Conservation (phyloP, 805 yeast species). For the Barnettozyma wickerhamii region DNA sequence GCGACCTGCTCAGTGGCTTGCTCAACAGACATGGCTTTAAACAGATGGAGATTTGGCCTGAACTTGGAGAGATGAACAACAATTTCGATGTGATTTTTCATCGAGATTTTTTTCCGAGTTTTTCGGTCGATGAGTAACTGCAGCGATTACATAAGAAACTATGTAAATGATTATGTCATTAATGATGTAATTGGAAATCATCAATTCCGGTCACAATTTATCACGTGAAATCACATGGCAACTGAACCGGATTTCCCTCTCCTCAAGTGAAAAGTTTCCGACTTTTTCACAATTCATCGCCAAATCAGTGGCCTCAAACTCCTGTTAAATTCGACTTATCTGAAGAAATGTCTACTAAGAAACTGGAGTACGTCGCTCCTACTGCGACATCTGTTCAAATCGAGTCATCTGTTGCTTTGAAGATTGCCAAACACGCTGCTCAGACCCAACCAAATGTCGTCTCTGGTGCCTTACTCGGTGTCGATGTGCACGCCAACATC, state of each 20-base stretch:
- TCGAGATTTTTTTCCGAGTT: background rate
- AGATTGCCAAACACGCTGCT: conserved; percentile 63
- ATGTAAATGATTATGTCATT: no score
- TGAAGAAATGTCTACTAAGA: background rate
- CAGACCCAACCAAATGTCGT: conserved; percentile 57
- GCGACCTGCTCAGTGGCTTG: conserved; percentile 71
- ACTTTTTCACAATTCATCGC: no score
- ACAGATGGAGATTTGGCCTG: background rate
- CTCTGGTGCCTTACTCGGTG: conserved; percentile 73
- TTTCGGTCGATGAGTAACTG: background rate
- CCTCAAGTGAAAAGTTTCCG: no score
- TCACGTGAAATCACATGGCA: background rate
- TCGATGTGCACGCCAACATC: conserved; percentile 50
- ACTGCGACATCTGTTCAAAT: conserved; percentile 19
- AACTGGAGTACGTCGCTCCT: conserved; percentile 16
- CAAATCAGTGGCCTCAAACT: no score
- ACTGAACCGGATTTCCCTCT: no score
- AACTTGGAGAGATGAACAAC: background rate
- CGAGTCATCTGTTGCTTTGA: conserved; percentile 40
- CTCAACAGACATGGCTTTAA: conserved; percentile 20
- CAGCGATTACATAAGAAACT: no score
- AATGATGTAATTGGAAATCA: no score
- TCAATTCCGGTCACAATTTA: background rate
- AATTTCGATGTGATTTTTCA: background rate
- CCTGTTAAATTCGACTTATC: background rate